Evolutionary conservation across 2,329 filamentous ascomycete species (phyloP), one percentile per base, ranked within the genome.

Genomic region (Waltergamsia citrina): DNA sequence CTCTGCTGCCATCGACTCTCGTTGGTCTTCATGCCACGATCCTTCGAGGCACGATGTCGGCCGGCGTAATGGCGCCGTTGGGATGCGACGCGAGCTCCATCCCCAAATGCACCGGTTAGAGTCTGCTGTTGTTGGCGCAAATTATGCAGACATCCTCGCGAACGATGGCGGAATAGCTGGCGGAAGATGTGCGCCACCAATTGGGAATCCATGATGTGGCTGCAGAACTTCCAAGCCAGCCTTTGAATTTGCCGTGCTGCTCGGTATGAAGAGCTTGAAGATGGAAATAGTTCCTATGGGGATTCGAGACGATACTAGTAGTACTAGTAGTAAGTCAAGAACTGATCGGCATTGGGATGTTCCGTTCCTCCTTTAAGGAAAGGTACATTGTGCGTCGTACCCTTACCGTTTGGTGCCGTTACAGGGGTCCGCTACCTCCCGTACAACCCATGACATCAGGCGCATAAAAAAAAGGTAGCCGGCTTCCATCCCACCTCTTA

Each of bases 1-100:
- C 90, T 71, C 55, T 93, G 88, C 60, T 90, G 85, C 92, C 92
- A 96, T 47, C 78, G 68, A 58, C 74, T 82, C 52, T 84, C 82
- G 45, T 70, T 71, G 32, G 56, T 54, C 45, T 57, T 59, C 52
- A 61, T 59, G 39, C 57, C 57, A n/a, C 54, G 56, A 38, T 61
- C 57, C 22, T 40, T 42, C 10, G 43, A 43, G n/a, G 37, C 29
- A 14, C 54, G 56, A 23, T 46, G 47, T 8, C 50, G 48, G 32
- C 44, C 45, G 33, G 43, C 48, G 30, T 57, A 55, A 20, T 43
- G 34, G 16, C 52, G 48, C 34, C 35, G 43, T 34, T 53, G 49
- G 24, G 25, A 35, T 14, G 39, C 19, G 15, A 25, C 23, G 22
- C n/a, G n/a, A n/a, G n/a, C n/a, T n/a, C 29, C 19, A 18, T 32